Evolutionary conservation across 176 grass and related monocot species (phyloP), one percentile per base, ranked within the genome.

Genomic region (Phragmites australis): DNA sequence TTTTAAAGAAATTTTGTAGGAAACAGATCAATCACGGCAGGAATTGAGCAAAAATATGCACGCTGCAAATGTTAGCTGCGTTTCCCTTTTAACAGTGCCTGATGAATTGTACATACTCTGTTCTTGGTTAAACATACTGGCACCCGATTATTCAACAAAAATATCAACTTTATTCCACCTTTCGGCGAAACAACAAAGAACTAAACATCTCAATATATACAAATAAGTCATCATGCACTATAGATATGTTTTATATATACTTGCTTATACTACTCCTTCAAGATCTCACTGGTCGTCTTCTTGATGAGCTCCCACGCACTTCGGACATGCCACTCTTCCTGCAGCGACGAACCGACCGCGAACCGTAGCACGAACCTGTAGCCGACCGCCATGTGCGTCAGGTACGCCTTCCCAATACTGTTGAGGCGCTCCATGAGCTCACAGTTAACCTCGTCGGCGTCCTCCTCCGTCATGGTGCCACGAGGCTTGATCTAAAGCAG

Each of bases 401-500:
- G 2, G 65, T 85, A 77, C 10, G 40, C 62, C 51, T 60, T n/a
- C n/a, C n/a, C n/a, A n/a, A n/a, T n/a, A n/a, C 18, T 61, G 60
- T 87, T 87, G 39, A 82, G 50, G 12, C 65, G 15, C 27, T 82
- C 69, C 70, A 87, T 69, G 23, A 87, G 73, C 30, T 47, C 22
- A 9, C 63, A 71, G 78, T 87, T 87, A 26, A 17, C 61, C 10
- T 53, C 47, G 11, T 47, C 85, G 27, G 64, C 71, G 29, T 30
- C 41, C 15, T 59, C 17, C 61, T 87, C 75, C 2, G 21, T 56
- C 60, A 65, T 59, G 19, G 17, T n/a, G 19, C 40, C 27, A 3
- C 13, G 56, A 0, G 87, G 63, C 37, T 27, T 70, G 42, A 89
- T 31, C 82, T 78, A 63, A 89, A 89, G 70, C 82, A 89, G 16